Evolutionary conservation across 768 basidiomycete genomes (phyloP).

Genomic region (Naganishia randhawae): DNA sequence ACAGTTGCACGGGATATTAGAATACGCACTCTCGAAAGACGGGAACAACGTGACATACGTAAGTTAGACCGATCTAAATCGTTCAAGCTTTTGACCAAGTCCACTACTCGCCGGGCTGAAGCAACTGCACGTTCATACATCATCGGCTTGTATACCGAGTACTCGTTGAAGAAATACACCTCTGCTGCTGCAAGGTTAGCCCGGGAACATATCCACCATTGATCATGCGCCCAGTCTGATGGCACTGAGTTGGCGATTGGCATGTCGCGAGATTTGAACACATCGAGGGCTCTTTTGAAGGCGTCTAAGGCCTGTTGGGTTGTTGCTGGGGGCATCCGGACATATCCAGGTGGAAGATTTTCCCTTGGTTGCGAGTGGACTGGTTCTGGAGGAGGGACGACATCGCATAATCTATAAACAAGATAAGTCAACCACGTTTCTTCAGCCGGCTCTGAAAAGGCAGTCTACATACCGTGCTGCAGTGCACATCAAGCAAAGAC

Average conservation of each 20-base stretch:
- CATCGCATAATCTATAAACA: slow-evolving; percentile 41
- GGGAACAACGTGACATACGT: neutral
- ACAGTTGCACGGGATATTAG: neutral
- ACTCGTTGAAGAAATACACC: slow-evolving; percentile 44
- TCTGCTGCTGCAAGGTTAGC: slow-evolving; percentile 42
- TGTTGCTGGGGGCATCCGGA: neutral
- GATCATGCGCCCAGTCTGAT: slow-evolving; percentile 34
- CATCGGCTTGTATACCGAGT: slow-evolving; percentile 34
- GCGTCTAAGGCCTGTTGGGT: neutral
- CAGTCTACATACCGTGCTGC: slow-evolving; percentile 35
- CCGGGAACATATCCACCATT: slow-evolving; percentile 44
- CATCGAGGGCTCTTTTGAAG: slow-evolving; percentile 16
- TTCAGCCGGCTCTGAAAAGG: too few relatives aligned
- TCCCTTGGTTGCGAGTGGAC: neutral
- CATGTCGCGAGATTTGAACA: slow-evolving; percentile 20
- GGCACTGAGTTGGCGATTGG: neutral
- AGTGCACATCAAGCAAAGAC: slow-evolving; percentile 36
- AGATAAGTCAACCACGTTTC: neutral
- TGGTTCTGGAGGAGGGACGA: slow-evolving; percentile 21
- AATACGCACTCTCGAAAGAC: neutral
- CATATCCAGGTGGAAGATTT: neutral
- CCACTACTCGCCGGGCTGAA: slow-evolving; percentile 39
- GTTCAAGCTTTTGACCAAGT: slow-evolving; percentile 31
- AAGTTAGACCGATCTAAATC: slow-evolving; percentile 9
- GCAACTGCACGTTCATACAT: slow-evolving; percentile 39